Conservation (phyloP, 2,329 filamentous ascomycete species). For the Alternaria rosae region DNA sequence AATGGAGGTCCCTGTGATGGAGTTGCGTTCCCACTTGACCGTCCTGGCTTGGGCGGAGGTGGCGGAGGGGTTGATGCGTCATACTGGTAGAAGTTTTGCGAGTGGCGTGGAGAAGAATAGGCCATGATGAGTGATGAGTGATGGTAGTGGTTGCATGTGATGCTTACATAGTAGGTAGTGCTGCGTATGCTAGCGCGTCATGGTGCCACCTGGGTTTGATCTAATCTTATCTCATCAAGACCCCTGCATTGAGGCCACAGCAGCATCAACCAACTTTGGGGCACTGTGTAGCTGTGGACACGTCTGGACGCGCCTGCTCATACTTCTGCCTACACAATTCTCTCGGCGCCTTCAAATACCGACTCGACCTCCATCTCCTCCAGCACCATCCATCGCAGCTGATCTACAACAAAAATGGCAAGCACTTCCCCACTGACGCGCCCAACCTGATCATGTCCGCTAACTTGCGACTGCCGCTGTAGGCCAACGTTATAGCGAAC, state of each 20-base stretch:
- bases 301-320: constrained; percentile 20
- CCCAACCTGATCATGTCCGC: constrained; percentile 33
- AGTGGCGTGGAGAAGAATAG: constrained; percentile 49
- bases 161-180: background rate
- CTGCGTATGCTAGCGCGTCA: constrained; percentile 6
- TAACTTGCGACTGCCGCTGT: constrained; percentile 37
- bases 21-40: constrained; percentile 52
- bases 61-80: constrained; percentile 57
- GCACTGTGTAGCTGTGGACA: constrained; percentile 35
- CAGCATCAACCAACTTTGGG: constrained; percentile 22
- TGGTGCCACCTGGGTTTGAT: constrained; percentile 19
- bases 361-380: background rate
- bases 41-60: constrained; percentile 55
- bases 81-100: constrained; percentile 49
- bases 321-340: constrained; percentile 18
- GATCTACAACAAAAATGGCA: constrained; percentile 36
- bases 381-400: background rate
- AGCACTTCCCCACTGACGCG: constrained; percentile 16
- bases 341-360: constrained; percentile 1
- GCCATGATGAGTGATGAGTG: constrained; percentile 36
- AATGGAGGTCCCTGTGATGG: constrained; percentile 54
- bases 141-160: constrained; percentile 11
- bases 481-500: constrained; percentile 83
- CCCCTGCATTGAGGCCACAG: constrained; percentile 46
- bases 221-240: constrained; percentile 45